phyloP scores from a whole-genome alignment of 2,329 filamentous ascomycete species.

The Fusarium sororula region DNA sequence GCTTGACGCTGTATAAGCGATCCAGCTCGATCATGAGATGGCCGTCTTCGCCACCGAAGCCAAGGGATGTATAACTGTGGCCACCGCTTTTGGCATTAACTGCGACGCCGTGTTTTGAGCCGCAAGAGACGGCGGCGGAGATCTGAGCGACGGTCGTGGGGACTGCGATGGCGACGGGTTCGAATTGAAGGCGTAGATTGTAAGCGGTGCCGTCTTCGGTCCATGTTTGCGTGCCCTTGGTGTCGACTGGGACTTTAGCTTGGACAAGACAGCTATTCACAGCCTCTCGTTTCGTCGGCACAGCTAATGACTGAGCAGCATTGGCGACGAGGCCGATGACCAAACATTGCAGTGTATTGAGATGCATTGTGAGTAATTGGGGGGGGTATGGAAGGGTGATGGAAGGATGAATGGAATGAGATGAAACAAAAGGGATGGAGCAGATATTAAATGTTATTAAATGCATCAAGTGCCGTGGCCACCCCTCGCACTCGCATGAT shows the following conservation, averaged over 20 bases:
- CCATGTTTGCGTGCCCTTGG: constrained; percentile 41
- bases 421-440: not conserved
- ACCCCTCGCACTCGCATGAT: not conserved
- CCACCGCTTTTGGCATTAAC: constrained; percentile 63
- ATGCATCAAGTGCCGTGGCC: not conserved
- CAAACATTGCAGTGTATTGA: not conserved
- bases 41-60: constrained; percentile 54
- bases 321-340: not conserved
- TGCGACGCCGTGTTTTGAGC: constrained; percentile 52
- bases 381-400: too few relatives aligned
- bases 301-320: not conserved
- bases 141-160: constrained; percentile 52
- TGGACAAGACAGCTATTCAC: constrained; percentile 43
- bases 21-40: constrained; percentile 54
- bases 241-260: constrained; percentile 39
- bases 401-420: not conserved
- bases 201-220: constrained; percentile 45
- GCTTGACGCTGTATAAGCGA: constrained; percentile 48
- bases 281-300: constrained; percentile 35
- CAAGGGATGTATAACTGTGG: constrained; percentile 63
- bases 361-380: not conserved
- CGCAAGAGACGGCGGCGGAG: constrained; percentile 57
- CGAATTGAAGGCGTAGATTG: constrained; percentile 47
- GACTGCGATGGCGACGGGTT: constrained; percentile 46
- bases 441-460: not conserved